These are phyloP conservation scores for Chlorella sp. DNA, from an alignment of 139 green algal genomes.

Conservation along the genomic window DNA sequence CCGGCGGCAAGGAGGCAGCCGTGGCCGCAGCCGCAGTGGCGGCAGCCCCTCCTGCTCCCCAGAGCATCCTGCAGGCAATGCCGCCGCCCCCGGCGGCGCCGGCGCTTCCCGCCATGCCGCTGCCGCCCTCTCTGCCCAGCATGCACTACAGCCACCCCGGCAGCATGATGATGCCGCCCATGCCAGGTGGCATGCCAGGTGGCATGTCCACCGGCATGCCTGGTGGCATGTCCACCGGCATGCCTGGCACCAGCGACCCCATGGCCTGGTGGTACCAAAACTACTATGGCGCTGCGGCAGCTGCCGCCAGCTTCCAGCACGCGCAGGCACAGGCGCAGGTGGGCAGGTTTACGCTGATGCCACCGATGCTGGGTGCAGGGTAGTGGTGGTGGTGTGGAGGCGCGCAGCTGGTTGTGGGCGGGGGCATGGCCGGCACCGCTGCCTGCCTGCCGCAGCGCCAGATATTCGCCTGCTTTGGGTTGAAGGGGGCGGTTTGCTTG, in stretches of 20 bases:
- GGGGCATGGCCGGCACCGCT: background rate
- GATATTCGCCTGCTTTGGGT: background rate
- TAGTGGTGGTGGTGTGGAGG: background rate
- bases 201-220: background rate
- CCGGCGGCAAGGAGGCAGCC: background rate
- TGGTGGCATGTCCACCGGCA: background rate
- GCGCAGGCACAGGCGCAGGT: constrained; percentile 14
- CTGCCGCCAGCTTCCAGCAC: constrained; percentile 25
- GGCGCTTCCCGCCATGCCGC: background rate
- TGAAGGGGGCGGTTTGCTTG: too few relatives aligned
- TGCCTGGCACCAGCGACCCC: constrained; percentile 11
- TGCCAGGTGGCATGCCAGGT: background rate
- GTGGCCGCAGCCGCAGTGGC: background rate
- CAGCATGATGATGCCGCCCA: background rate
- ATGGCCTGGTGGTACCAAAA: constrained; percentile 50
- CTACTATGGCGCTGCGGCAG: constrained; percentile 36
- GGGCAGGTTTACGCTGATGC: too few relatives aligned
- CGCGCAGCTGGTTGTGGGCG: background rate
- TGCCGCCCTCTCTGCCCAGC: background rate
- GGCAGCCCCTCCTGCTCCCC: background rate
- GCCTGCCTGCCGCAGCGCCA: background rate
- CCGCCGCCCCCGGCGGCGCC: background rate
- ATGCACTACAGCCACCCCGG: background rate
- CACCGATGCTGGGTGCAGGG: background rate
- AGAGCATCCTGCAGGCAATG: background rate